Evolutionary conservation across 2,329 filamentous ascomycete genomes (phyloP), one percentile per base, ranked within the genome.

Genomic region (Pseudopyricularia cyperi): DNA sequence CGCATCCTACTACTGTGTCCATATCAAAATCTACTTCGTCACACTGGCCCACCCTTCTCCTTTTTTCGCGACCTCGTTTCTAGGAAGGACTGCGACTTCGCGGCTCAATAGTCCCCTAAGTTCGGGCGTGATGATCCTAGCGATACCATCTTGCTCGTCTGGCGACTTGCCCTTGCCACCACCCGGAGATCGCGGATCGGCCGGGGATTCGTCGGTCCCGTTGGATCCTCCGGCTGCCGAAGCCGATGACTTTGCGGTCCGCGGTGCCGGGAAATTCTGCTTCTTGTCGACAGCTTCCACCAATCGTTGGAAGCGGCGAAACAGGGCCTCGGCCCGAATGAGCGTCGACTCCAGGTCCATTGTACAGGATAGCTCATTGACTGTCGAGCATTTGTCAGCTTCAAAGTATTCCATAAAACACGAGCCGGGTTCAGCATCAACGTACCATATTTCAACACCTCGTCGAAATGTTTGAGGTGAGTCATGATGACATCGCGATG

Each of bases 401-500:
- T 53, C 52, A n/a, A n/a, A n/a, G n/a, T n/a, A n/a, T n/a, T n/a
- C n/a, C n/a, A n/a, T n/a, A n/a, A n/a, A n/a, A n/a, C n/a, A n/a
- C n/a, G 26, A 9, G 30, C 49, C n/a, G 7, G 4, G 14, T 22
- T 22, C 33, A n/a, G 3, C 28, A 7, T 19, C 24, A 28, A 72
- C 83, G 53, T 77, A 91, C 87, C 77, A 63, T 97, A 98, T 73
- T 98, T 98, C 28, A 98, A 71, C 32, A 98, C 89, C 67, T 98
- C 94, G 57, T 98, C 93, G 68, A 98, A 98, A 60, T 91, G 87
- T 63, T 89, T 80, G 26, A 98, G 71, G 67, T 98, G 93, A 52
- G 85, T 81, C 84, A 98, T 95, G 56, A 98, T 97, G 12, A 97
- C 86, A 62, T 91, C 85, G n/a, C 91, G 75, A 62, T 97, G 93